Percentiles rank a stretch among this genome's conserved stretches.
Evolutionary conservation across 2,329 filamentous ascomycete species (phyloP).

Genomic region (Aspergillus sp.): DNA sequence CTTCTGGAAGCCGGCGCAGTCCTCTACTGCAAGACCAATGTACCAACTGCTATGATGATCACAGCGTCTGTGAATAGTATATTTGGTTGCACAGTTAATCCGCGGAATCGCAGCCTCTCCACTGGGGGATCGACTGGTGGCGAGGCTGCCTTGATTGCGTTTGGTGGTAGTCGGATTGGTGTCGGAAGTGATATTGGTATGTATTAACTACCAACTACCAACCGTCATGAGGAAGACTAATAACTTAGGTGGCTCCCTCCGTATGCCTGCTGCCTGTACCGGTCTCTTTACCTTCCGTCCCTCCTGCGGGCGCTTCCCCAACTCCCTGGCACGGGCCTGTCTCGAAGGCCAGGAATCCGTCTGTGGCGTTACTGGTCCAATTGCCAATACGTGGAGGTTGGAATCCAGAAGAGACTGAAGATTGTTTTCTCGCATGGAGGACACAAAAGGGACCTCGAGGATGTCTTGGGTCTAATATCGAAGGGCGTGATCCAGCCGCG

Average conservation of each 20-base stretch:
- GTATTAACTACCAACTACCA: too few relatives aligned
- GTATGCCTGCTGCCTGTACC: constrained; percentile 41
- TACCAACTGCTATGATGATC: constrained; percentile 45
- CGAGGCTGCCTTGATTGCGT: constrained; percentile 35
- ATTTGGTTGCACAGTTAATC: constrained; percentile 43
- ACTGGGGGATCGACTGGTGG: constrained; percentile 39
- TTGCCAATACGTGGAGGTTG: constrained; percentile 52
- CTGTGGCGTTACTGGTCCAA: constrained; percentile 62
- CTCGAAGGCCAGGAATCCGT: constrained; percentile 67
- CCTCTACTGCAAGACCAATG: constrained; percentile 43
- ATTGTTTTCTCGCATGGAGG: too few relatives aligned
- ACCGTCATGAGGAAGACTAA: too few relatives aligned
- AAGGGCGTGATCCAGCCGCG: too few relatives aligned
- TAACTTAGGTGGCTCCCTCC: constrained; percentile 34
- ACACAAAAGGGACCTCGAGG: too few relatives aligned
- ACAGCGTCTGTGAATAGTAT: constrained; percentile 44
- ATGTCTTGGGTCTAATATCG: too few relatives aligned
- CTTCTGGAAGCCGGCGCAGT: constrained; percentile 43
- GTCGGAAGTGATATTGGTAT: constrained; percentile 42
- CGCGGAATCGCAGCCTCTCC: constrained; percentile 33
- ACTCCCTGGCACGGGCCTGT: constrained; percentile 48
- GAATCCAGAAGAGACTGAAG: too few relatives aligned
- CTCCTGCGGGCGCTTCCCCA: constrained; percentile 40
- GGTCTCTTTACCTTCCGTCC: constrained; percentile 42
- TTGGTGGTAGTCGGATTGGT: constrained; percentile 31